These are phyloP conservation scores for Lanzia echinophila DNA, from an alignment of 2,329 filamentous ascomycete species.

Conservation along the genomic window DNA sequence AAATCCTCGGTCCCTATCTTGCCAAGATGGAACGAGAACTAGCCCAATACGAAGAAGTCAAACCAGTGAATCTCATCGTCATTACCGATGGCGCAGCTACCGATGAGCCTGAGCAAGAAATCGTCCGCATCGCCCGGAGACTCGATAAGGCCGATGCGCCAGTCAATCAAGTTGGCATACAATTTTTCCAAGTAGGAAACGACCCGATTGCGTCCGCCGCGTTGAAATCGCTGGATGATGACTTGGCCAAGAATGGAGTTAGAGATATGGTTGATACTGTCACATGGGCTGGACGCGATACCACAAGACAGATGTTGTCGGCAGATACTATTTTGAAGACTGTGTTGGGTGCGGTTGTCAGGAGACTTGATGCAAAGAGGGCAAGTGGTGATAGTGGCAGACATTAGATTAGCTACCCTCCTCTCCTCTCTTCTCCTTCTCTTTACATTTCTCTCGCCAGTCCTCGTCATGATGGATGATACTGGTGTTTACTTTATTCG, in stretches of 20 bases:
- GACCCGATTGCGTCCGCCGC: constrained; percentile 59
- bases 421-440: not conserved
- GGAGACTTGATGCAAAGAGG: constrained; percentile 46
- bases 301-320: constrained; percentile 42
- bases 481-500: not conserved
- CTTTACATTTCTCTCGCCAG: not conserved
- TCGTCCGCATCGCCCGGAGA: constrained; percentile 60
- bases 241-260: constrained; percentile 50
- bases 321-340: constrained; percentile 72
- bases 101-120: constrained; percentile 68
- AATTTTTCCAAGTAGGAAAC: constrained; percentile 91
- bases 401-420: not conserved
- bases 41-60: constrained; percentile 41
- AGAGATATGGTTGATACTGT: constrained; percentile 92
- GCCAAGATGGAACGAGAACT: constrained; percentile 40
- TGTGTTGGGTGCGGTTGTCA: constrained; percentile 71
- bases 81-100: constrained; percentile 82
- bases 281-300: constrained; percentile 52
- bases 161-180: constrained; percentile 79
- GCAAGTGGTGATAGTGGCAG: not conserved
- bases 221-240: constrained; percentile 70
- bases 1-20: constrained; percentile 70
- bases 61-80: constrained; percentile 85
- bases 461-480: not conserved
- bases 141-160: constrained; percentile 65